These are phyloP conservation scores for Paraphaeosphaeria minitans DNA, from an alignment of 2,329 filamentous ascomycete species.

Conservation along the genomic window DNA sequence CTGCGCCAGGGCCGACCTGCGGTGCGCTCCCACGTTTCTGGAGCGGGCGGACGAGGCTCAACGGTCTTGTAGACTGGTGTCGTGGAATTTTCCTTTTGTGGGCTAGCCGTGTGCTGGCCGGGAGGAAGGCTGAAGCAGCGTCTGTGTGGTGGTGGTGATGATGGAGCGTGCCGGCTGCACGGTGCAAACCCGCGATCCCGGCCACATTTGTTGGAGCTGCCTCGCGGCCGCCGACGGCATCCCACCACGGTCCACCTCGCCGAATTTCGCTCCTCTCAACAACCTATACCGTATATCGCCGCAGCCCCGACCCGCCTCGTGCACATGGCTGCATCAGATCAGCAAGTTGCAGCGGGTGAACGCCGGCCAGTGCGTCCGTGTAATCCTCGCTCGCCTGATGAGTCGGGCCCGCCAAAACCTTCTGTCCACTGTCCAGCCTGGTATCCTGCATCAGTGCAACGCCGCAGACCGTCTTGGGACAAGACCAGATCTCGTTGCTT, in stretches of 20 bases:
- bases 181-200: slow-evolving; percentile 6
- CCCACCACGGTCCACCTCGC: neutral
- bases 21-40: neutral
- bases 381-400: neutral
- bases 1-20: neutral
- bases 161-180: slow-evolving; percentile 4
- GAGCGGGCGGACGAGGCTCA: neutral
- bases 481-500: neutral
- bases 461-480: neutral
- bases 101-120: neutral
- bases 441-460: neutral
- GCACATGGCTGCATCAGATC: slow-evolving; percentile 8
- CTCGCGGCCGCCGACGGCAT: slow-evolving; percentile 9
- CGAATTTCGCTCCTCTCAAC: neutral
- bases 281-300: slow-evolving; percentile 5
- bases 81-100: slow-evolving; percentile 9
- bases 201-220: neutral
- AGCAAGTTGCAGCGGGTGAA: slow-evolving; percentile 7
- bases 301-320: slow-evolving; percentile 6
- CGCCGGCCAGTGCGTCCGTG: slow-evolving; percentile 11
- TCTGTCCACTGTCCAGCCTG: neutral
- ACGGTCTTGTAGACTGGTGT: slow-evolving; percentile 7
- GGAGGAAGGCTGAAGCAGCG: slow-evolving; percentile 1
- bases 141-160: neutral
- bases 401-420: slow-evolving; percentile 4